Base-by-base conservation (phyloP, 257 asterid genomes). In the Fraxinus americana region DNA sequence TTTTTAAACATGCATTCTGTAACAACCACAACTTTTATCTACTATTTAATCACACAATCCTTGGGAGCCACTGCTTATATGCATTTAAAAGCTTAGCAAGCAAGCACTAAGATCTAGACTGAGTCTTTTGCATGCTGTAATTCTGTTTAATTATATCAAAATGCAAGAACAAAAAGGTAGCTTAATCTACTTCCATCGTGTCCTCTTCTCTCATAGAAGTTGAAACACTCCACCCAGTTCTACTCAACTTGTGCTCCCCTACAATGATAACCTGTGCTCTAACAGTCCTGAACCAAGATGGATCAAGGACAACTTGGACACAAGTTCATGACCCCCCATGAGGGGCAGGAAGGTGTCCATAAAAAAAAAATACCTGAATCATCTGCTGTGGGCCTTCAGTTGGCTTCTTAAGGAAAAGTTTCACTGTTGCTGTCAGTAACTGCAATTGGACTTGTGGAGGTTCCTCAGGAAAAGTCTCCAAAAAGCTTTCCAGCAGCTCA, bases 331-430 rank as follows among this genome's bases (percentile, higher is more conserved):
- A 59, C 11, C 32, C 54, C 73, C 36, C 73, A 76, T 70, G 27
- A 43, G 73, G 72, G 65, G 57, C 43, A 63, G 30, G 67, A 59
- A 7, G 29, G 67, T 21, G 67, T 13, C 13, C 23, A 80, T 21
- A 75, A 77, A 36, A 75, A 77, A 36, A 52, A 65, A 65, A 83
- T 30, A 90, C 99, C 98, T 96, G 99, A 83, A 96, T 96, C 98
- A 96, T 96, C 88, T 96, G 98, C 78, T 96, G 99, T 0, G 99
- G 99, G 79, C 98, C 97, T 89, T 96, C 99, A 75, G 99, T 96
- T 67, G 99, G 99, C 81, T 96, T 92, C 89, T 96, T 96, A 43
- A 96, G 98, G 88, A 96, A 96, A 79, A 96, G 98, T 85, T 96
- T 96, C 66, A 96, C 99, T 30, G 99, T 94, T 75, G 99, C 98